These are phyloP conservation scores for Sedum album DNA, from an alignment of 164 flowering plant genomes.

Conservation along the genomic window DNA sequence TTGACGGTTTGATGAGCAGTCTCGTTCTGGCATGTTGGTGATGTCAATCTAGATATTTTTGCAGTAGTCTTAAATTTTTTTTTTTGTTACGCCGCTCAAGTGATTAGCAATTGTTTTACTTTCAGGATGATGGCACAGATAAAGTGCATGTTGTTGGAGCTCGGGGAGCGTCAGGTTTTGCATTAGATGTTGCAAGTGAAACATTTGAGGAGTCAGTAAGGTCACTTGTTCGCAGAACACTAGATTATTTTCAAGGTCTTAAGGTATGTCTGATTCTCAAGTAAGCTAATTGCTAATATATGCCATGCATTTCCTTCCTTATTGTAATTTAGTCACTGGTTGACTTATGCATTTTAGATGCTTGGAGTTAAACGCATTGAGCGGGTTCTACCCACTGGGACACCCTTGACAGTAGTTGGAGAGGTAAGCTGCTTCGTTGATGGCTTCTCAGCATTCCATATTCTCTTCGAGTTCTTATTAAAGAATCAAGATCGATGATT, in stretches of 20 bases:
- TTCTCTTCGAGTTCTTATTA: background rate
- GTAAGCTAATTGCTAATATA: background rate
- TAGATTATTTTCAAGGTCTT: constrained; percentile 94
- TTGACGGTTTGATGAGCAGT: too few relatives aligned
- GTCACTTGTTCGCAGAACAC: constrained; percentile 83
- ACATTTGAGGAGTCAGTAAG: constrained; percentile 92
- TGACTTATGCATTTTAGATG: constrained; percentile 48
- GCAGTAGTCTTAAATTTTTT: background rate
- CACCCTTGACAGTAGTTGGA: constrained; percentile 90
- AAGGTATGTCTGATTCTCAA: constrained; percentile 46
- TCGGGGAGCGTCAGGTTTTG: constrained; percentile 79
- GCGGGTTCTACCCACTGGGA: constrained; percentile 87
- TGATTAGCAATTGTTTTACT: constrained; percentile 4
- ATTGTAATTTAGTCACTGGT: constrained; percentile 10
- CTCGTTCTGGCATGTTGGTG: background rate
- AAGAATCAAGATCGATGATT: background rate
- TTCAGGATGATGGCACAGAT: constrained; percentile 89
- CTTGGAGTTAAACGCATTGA: constrained; percentile 96
- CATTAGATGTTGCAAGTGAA: constrained; percentile 79
- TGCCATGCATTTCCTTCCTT: background rate
- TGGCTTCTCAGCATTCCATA: background rate
- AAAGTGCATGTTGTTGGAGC: constrained; percentile 88
- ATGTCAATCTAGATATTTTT: background rate
- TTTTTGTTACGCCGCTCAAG: background rate
- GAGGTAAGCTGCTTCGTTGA: constrained; percentile 47